Evolutionary conservation across 441 rosid genomes (phyloP).

Genomic region (Brassica balearica): DNA sequence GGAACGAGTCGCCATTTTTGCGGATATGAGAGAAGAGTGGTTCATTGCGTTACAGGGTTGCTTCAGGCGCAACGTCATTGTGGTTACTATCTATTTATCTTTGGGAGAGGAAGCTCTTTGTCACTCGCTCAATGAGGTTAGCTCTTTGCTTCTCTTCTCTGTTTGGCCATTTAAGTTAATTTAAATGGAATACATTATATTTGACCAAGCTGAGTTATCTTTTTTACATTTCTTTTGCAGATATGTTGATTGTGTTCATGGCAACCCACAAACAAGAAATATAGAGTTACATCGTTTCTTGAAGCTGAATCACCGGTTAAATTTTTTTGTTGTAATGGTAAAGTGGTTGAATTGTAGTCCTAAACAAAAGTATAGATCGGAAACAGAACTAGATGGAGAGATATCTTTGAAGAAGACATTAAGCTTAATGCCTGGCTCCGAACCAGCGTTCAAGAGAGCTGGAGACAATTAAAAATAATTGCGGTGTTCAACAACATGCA

Average conservation of each 20-base stretch:
- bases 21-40: conserved; percentile 97
- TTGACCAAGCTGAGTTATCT: not conserved
- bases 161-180: not conserved
- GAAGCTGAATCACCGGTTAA: not conserved
- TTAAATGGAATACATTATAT: not conserved
- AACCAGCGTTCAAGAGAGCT: not conserved
- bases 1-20: conserved; percentile 91
- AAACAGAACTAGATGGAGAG: not conserved
- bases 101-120: conserved; percentile 94
- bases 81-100: conserved; percentile 92
- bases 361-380: not conserved
- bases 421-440: not conserved
- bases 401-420: not conserved
- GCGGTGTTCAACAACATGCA: not conserved
- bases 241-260: not conserved
- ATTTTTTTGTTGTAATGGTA: not conserved
- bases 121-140: conserved; percentile 92
- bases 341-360: not conserved
- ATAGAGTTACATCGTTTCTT: not conserved
- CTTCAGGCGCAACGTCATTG: conserved; percentile 85
- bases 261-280: not conserved
- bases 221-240: not conserved
- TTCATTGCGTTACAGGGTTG: conserved; percentile 89
- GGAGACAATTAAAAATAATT: not conserved
- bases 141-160: conserved; percentile 36